phyloP scores from a whole-genome alignment of 2,329 filamentous ascomycete species.

The Clonostachys sp. region DNA sequence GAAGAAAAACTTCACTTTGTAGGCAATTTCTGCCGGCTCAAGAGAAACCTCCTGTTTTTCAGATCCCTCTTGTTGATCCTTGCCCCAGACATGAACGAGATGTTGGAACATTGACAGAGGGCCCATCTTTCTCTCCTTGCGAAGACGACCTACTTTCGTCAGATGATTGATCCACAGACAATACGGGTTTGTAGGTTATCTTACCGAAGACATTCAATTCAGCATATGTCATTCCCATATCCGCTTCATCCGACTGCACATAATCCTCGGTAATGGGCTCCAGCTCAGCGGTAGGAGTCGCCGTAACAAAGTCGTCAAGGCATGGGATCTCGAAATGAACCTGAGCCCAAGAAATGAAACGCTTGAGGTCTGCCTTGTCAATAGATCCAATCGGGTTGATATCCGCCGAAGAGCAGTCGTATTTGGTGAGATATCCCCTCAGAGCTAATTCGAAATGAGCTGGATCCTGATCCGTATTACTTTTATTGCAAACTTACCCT shows the following conservation, averaged over 20 bases:
- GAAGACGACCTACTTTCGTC: slow-evolving; percentile 9
- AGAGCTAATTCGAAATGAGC: not conserved
- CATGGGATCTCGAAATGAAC: slow-evolving; percentile 56
- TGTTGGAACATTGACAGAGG: slow-evolving; percentile 32
- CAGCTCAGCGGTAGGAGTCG: slow-evolving; percentile 49
- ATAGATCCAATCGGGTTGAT: slow-evolving; percentile 22
- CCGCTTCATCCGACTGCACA: slow-evolving; percentile 6
- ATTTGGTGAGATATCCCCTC: slow-evolving; percentile 22
- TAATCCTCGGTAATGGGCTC: slow-evolving; percentile 29
- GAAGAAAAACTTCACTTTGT: slow-evolving; percentile 37
- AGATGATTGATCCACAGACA: not conserved
- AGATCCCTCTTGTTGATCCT: slow-evolving; percentile 10
- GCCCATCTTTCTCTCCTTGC: slow-evolving; percentile 33
- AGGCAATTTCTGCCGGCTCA: slow-evolving; percentile 26
- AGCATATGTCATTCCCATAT: slow-evolving; percentile 37
- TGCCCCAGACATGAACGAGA: slow-evolving; percentile 28
- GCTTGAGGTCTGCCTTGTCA: slow-evolving; percentile 59
- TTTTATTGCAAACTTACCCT: not conserved
- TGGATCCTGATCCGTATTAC: not conserved
- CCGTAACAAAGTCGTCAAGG: slow-evolving; percentile 57
- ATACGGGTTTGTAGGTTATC: not conserved
- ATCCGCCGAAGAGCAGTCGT: slow-evolving; percentile 7
- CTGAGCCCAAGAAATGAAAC: slow-evolving; percentile 56
- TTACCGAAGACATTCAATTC: slow-evolving; percentile 30
- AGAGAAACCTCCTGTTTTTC: slow-evolving; percentile 4